A percentile compares a stretch with the other conserved stretches of the same genome.
phyloP scores from a whole-genome alignment of 2,329 filamentous ascomycete species.

The Scleromitrula shiraiana region DNA sequence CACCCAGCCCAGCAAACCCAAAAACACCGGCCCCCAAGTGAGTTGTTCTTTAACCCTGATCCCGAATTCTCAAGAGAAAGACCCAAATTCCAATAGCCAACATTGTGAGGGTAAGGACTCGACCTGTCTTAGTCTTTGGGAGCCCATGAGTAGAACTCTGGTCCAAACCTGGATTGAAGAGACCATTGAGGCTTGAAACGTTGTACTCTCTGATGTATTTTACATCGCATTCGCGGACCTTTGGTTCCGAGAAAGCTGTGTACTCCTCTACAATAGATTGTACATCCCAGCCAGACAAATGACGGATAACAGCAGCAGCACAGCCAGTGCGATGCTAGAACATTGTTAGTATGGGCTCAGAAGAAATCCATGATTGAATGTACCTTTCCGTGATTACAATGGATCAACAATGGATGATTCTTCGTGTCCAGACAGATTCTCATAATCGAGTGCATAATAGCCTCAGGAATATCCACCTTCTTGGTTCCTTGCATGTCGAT shows the following conservation, averaged over 20 bases:
- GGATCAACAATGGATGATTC: constrained; percentile 76
- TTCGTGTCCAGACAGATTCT: constrained; percentile 60
- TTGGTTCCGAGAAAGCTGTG: constrained; percentile 52
- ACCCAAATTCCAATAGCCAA: constrained; percentile 14
- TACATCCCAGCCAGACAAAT: constrained; percentile 59
- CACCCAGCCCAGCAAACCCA: not conserved
- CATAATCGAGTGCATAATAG: constrained; percentile 64
- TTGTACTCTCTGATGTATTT: constrained; percentile 48
- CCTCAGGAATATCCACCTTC: constrained; percentile 59
- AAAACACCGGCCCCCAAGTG: constrained; percentile 6
- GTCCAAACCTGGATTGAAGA: constrained; percentile 23
- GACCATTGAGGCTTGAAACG: constrained; percentile 32
- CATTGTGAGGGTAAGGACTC: constrained; percentile 11
- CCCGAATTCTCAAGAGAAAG: not conserved
- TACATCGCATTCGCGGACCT: constrained; percentile 52
- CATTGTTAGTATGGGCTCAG: constrained; percentile 11
- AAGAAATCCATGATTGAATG: not conserved
- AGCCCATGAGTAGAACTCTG: not conserved
- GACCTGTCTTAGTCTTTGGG: constrained; percentile 8
- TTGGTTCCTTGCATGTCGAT: constrained; percentile 86
- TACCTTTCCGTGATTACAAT: constrained; percentile 85
- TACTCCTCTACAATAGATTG: constrained; percentile 65
- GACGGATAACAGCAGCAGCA: constrained; percentile 72
- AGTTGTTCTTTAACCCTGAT: not conserved
- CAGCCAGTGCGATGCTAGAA: constrained; percentile 77